Evolutionary conservation across 2,329 filamentous ascomycete species (phyloP).

Genomic region (Hymenoscyphus fraxineus): DNA sequence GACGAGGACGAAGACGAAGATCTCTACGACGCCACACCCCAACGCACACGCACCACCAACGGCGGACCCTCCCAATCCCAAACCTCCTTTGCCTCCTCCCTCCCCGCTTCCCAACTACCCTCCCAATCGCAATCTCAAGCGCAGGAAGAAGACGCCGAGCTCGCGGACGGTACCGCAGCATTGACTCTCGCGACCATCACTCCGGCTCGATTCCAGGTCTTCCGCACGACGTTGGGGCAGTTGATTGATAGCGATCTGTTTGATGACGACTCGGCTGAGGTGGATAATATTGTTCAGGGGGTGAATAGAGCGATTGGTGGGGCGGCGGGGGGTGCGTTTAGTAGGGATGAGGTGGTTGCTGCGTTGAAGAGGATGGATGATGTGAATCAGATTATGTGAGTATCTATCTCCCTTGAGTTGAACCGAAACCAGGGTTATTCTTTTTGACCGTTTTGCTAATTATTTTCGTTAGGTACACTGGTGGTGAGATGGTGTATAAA

Average conservation of each 20-base stretch:
- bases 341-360: conserved; percentile 66
- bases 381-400: conserved; percentile 89
- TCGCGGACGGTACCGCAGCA: conserved; percentile 29
- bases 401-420: conserved; percentile 29
- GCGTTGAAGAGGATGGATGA: conserved; percentile 78
- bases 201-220: conserved; percentile 64
- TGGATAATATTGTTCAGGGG: conserved; percentile 70
- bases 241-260: conserved; percentile 82
- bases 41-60: conserved; percentile 20
- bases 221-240: conserved; percentile 78
- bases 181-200: conserved; percentile 29
- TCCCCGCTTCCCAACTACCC: conserved; percentile 34
- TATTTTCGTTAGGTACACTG: conserved; percentile 46
- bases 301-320: conserved; percentile 69
- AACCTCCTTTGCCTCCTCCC: conserved; percentile 39
- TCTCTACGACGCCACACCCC: conserved; percentile 34
- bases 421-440: background rate
- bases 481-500: conserved; percentile 66
- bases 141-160: conserved; percentile 29
- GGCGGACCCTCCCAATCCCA: conserved; percentile 32
- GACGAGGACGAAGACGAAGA: conserved; percentile 44
- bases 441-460: conserved; percentile 9
- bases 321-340: conserved; percentile 57
- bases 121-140: conserved; percentile 30
- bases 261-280: conserved; percentile 74